phyloP scores from a whole-genome alignment of 441 rosid species.

The Populus trichocarpa region DNA sequence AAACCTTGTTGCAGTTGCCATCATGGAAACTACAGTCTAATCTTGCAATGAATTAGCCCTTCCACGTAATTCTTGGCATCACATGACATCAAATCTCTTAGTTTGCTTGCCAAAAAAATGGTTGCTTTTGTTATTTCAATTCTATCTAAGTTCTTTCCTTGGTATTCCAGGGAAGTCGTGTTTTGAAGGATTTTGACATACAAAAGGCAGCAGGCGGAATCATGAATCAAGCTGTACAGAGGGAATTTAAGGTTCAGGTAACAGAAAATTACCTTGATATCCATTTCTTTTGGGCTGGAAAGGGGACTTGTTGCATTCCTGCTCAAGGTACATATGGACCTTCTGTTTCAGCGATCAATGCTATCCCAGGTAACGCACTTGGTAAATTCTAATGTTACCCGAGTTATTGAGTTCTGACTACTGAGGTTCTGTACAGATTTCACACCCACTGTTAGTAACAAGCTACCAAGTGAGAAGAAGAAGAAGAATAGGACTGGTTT shows the following conservation, averaged over 20 bases:
- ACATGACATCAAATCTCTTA: neutral
- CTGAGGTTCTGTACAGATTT: slow-evolving; percentile 45
- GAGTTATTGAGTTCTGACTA: slow-evolving; percentile 17
- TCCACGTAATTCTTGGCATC: neutral
- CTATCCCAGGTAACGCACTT: slow-evolving; percentile 43
- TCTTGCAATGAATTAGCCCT: neutral
- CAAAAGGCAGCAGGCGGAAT: slow-evolving; percentile 27
- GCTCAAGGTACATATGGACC: slow-evolving; percentile 47
- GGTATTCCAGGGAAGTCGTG: slow-evolving; percentile 45
- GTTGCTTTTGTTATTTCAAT: neutral
- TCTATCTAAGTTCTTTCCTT: neutral
- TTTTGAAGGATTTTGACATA: slow-evolving; percentile 50
- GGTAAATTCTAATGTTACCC: neutral
- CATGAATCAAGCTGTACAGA: slow-evolving; percentile 23
- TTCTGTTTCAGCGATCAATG: slow-evolving; percentile 52
- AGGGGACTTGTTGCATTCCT: slow-evolving; percentile 71
- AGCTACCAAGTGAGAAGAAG: slow-evolving; percentile 24
- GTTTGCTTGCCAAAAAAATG: neutral
- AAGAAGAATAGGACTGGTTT: slow-evolving; percentile 34
- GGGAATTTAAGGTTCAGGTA: slow-evolving; percentile 34
- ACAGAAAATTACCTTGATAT: slow-evolving; percentile 58
- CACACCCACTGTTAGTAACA: slow-evolving; percentile 45
- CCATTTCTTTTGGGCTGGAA: slow-evolving; percentile 71
- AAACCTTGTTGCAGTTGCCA: neutral
- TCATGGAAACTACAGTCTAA: neutral